phyloP scores from a whole-genome alignment of 2,329 filamentous ascomycete species.

The Fusarium sulawesiense region DNA sequence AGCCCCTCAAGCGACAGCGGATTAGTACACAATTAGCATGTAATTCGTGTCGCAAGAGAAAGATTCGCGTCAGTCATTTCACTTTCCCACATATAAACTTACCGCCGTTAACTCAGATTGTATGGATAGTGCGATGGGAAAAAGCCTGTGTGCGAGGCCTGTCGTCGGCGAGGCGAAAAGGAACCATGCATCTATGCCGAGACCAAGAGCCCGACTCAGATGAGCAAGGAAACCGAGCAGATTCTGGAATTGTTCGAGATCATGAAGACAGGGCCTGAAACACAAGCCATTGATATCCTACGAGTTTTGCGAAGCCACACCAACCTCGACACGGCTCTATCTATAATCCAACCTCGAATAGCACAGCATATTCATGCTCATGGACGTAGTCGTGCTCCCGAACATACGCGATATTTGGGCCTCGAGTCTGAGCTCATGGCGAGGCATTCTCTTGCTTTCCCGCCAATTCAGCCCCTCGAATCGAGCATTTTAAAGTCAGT shows the following conservation, averaged over 20 bases:
- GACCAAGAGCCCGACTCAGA: slow-evolving; percentile 1
- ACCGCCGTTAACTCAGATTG: neutral
- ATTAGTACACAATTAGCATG: slow-evolving; percentile 24
- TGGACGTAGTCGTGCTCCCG: neutral
- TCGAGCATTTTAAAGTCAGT: slow-evolving; percentile 19
- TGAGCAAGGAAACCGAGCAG: slow-evolving; percentile 20
- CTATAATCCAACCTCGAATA: slow-evolving; percentile 11
- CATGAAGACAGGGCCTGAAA: slow-evolving; percentile 11
- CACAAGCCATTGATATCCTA: slow-evolving; percentile 26
- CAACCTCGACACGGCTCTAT: slow-evolving; percentile 10
- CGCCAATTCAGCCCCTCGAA: slow-evolving; percentile 13
- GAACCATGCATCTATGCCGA: slow-evolving; percentile 15
- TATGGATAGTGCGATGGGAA: slow-evolving; percentile 9
- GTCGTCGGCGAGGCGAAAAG: slow-evolving; percentile 14
- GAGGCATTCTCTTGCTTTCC: slow-evolving; percentile 24
- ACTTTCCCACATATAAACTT: no score
- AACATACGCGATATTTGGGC: slow-evolving; percentile 1
- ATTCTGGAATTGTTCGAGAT: slow-evolving; percentile 17
- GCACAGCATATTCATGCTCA: neutral
- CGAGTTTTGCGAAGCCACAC: slow-evolving; percentile 16
- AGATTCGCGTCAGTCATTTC: slow-evolving; percentile 17
- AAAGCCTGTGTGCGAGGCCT: slow-evolving; percentile 18
- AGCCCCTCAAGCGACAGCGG: slow-evolving; percentile 20
- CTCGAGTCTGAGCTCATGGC: slow-evolving; percentile 34
- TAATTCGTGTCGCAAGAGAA: slow-evolving; percentile 21